phyloP scores from a whole-genome alignment of 2,329 filamentous ascomycete genomes.

The Decorospora gaudefroyi region DNA sequence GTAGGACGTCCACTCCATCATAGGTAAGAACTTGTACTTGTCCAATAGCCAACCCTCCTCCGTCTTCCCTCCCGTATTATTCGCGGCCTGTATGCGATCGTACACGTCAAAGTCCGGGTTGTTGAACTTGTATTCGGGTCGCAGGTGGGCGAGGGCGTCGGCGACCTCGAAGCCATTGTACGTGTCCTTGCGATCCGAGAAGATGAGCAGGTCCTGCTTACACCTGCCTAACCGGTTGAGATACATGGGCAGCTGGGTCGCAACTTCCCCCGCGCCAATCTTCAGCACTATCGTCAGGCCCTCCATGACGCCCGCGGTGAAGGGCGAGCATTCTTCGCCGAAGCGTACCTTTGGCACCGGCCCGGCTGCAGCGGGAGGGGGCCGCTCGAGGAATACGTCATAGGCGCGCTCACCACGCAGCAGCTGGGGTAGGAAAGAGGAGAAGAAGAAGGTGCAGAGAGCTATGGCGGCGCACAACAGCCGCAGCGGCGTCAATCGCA shows the following conservation, averaged over 20 bases:
- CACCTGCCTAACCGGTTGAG: constrained; percentile 60
- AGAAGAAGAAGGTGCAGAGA: constrained; percentile 28
- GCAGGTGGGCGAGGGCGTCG: constrained; percentile 53
- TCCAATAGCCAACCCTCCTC: constrained; percentile 59
- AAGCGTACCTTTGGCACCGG: constrained; percentile 29
- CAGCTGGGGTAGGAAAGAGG: constrained; percentile 28
- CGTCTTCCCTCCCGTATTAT: constrained; percentile 50
- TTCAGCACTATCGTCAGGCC: constrained; percentile 62
- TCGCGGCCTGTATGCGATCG: constrained; percentile 50
- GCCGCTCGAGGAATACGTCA: constrained; percentile 37
- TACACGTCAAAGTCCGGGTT: constrained; percentile 60
- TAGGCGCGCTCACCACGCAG: constrained; percentile 38
- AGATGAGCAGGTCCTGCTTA: constrained; percentile 60
- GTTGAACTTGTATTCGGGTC: constrained; percentile 45
- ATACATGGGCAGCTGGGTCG: constrained; percentile 61
- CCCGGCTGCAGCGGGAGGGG: constrained; percentile 26
- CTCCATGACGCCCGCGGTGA: constrained; percentile 39
- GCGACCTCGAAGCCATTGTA: constrained; percentile 56
- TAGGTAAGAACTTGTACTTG: constrained; percentile 63
- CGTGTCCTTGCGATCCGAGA: constrained; percentile 63
- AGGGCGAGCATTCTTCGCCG: constrained; percentile 42
- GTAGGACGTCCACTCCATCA: constrained; percentile 56
- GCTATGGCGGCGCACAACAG: constrained; percentile 38
- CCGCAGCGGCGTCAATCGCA: constrained; percentile 45
- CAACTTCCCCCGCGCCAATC: constrained; percentile 62